Base-by-base conservation (phyloP, 345 rosid genomes). In the Citrus maxima region DNA sequence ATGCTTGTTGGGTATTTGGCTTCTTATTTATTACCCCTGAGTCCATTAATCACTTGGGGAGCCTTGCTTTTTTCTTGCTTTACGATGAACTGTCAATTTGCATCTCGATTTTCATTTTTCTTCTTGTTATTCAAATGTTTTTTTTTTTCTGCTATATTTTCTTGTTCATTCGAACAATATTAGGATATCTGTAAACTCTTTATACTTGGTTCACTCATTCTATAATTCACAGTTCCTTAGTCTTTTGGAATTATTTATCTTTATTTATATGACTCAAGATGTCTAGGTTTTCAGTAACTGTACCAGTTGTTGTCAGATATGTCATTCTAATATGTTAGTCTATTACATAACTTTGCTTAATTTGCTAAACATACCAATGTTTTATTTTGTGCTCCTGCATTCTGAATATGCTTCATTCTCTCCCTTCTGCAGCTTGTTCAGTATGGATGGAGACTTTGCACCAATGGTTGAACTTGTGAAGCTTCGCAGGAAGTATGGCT, bases 361-460 rank as follows among this genome's bases (percentile, higher is more conserved):
- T 28, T 18, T 61, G 67, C 28, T 34, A 22, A 32, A 75, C n/a
- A 68, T 74, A 38, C 61, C 28, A n/a, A 62, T 46, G 55, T 78
- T 25, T 62, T 34, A 46, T 25, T 34, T 28, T 32, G 14, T 59
- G 54, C 37, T 62, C 60, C 25, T 55, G 32, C 61, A 67, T 76
- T 9, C 19, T 14, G 2, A 7, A 22, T 54, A 22, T 24, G 65
- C 64, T 66, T 66, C 49, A 51, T 77, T 49, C 78, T 67, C 27
- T 30, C n/a, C 64, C 49, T 81, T 79, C 69, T 60, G 40, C 86
- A 93, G 99, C 83, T 90, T 95, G 88, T 95, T 95, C 85, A 95
- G 99, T 78, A 95, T 95, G 99, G 99, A 95, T 77, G 99, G 98
- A 77, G 99, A 95, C 87, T 95, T 95, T 89, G 99, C 98, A 81